These are phyloP conservation scores for Phytopythium litorale DNA, from an alignment of 352 stramenopile species.

Conservation along the genomic window DNA sequence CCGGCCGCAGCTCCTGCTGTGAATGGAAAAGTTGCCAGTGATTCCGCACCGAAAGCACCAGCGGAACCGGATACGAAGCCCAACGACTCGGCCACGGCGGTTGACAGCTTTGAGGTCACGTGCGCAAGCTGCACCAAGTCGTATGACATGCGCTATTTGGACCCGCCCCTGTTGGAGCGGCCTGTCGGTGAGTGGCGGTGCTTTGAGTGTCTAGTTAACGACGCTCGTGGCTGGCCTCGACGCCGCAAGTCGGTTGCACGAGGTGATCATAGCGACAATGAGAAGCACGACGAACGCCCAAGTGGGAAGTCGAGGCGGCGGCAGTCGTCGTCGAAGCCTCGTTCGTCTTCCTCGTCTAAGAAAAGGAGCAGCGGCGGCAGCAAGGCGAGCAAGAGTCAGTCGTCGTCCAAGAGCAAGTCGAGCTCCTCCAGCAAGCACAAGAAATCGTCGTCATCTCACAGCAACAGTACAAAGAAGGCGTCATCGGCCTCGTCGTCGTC, in stretches of 20 bases:
- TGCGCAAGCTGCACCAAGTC: conserved; percentile 74
- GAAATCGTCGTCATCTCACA: conserved; percentile 12
- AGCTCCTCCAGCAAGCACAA: conserved; percentile 35
- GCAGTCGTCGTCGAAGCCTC: conserved; percentile 41
- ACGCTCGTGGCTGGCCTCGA: conserved; percentile 77
- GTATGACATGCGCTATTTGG: conserved; percentile 83
- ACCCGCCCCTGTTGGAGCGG: conserved; percentile 72
- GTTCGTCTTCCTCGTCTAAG: conserved; percentile 31
- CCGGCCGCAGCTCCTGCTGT: not conserved
- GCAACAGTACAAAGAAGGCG: conserved; percentile 52
- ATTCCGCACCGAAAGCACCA: not conserved
- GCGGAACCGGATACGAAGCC: not conserved
- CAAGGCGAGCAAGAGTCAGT: conserved; percentile 33
- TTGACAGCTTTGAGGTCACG: conserved; percentile 71
- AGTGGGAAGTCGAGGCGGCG: conserved; percentile 24
- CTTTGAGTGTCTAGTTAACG: conserved; percentile 88
- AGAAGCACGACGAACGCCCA: conserved; percentile 6
- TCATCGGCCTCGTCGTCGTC: conserved; percentile 35
- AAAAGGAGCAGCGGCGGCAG: conserved; percentile 39
- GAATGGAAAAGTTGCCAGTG: not conserved
- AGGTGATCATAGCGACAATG: conserved; percentile 14
- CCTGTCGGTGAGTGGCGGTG: conserved; percentile 78
- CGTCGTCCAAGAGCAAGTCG: conserved; percentile 41
- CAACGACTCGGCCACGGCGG: not conserved
- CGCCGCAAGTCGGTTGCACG: conserved; percentile 26